phyloP scores from a whole-genome alignment of 1,284 basidiomycete species.

The Athelia sp. region DNA sequence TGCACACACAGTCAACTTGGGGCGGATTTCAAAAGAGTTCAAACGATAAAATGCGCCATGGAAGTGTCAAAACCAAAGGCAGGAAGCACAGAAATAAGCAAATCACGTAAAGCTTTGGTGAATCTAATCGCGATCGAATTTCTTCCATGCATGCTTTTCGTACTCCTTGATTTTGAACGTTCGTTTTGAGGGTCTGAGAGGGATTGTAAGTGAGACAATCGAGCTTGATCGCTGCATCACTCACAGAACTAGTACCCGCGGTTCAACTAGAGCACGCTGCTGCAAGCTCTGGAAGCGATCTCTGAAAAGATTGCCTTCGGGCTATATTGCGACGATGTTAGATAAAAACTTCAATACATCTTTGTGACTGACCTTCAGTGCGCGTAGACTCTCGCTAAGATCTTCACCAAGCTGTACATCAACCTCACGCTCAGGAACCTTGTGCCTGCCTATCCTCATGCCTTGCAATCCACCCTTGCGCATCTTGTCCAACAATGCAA shows the following conservation, averaged over 20 bases:
- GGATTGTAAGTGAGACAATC: conserved; percentile 8
- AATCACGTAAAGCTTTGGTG: too few relatives aligned
- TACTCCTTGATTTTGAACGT: conserved; percentile 65
- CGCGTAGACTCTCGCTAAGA: conserved; percentile 80
- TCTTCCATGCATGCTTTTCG: conserved; percentile 88
- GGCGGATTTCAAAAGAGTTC: too few relatives aligned
- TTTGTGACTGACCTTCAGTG: conserved; percentile 62
- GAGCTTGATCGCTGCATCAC: conserved; percentile 23
- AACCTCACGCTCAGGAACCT: conserved; percentile 64
- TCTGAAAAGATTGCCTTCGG: conserved; percentile 90
- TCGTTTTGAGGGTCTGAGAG: conserved; percentile 57
- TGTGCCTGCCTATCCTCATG: conserved; percentile 71
- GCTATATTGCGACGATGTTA: conserved; percentile 36
- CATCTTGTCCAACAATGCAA: conserved; percentile 24
- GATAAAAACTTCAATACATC: neutral
- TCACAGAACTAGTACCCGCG: conserved; percentile 68
- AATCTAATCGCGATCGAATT: conserved; percentile 45
- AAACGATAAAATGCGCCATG: too few relatives aligned
- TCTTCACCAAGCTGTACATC: conserved; percentile 93
- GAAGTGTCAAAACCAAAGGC: too few relatives aligned
- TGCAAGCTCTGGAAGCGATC: conserved; percentile 85
- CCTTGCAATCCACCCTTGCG: conserved; percentile 52
- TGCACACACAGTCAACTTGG: too few relatives aligned
- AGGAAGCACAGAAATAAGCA: too few relatives aligned
- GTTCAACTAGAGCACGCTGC: conserved; percentile 73